Conservation (phyloP, 495 filamentous ascomycete species). For the Penicillium silybi region DNA sequence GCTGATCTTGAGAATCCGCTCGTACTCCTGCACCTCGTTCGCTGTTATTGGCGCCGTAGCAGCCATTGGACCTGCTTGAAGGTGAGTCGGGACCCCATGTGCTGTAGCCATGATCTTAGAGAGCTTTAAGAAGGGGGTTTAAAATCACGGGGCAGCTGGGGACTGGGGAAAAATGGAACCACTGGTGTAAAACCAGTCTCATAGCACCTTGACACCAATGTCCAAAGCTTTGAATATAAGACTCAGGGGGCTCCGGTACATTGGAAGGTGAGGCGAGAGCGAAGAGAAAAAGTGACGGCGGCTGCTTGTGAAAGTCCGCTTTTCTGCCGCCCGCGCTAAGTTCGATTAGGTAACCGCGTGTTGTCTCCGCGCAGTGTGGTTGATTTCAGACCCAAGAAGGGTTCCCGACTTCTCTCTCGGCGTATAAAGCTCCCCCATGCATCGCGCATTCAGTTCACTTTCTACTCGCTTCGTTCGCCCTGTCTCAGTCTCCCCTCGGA, state of each 20-base stretch:
- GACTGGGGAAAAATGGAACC: neutral
- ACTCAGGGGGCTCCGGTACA: neutral
- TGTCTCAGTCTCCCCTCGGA: neutral
- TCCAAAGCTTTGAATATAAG: neutral
- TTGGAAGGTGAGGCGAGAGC: neutral
- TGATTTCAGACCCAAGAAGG: neutral
- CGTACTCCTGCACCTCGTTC: slow-evolving; percentile 53
- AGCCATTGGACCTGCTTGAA: slow-evolving; percentile 32
- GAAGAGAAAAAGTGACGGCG: slow-evolving; percentile 14
- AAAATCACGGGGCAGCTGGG: slow-evolving; percentile 2
- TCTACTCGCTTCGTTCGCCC: slow-evolving; percentile 7
- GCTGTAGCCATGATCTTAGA: slow-evolving; percentile 37
- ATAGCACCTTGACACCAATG: neutral
- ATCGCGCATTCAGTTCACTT: slow-evolving; percentile 10
- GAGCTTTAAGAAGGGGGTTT: slow-evolving; percentile 9
- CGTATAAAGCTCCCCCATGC: slow-evolving; percentile 9
- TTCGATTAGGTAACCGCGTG: slow-evolving; percentile 17
- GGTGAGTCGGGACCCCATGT: slow-evolving; percentile 30
- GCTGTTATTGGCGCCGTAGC: slow-evolving; percentile 24
- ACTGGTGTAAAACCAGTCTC: neutral
- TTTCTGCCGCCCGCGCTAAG: slow-evolving; percentile 10
- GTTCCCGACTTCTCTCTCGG: neutral
- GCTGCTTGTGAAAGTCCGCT: slow-evolving; percentile 1
- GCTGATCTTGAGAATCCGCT: slow-evolving; percentile 70
- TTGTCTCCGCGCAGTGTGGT: neutral